These are phyloP conservation scores for Stephanodiscus minutulus DNA, from an alignment of 108 stramenopile genomes.

Conservation along the genomic window DNA sequence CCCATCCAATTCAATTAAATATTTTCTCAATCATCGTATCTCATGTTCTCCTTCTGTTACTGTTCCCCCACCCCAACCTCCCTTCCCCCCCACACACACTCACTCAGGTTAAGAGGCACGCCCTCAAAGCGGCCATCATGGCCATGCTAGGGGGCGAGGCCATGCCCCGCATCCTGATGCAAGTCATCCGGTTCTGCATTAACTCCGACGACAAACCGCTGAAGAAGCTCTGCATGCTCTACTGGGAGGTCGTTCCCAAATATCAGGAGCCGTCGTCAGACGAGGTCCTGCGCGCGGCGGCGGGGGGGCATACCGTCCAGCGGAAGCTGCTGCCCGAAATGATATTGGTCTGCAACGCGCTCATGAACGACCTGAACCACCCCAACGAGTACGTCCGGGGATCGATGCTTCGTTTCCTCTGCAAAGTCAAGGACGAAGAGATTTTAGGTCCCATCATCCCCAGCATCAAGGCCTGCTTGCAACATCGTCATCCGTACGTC, in stretches of 20 bases:
- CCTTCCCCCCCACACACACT: background rate
- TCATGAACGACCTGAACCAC: constrained; percentile 98
- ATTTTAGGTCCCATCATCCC: constrained; percentile 97
- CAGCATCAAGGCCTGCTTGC: constrained; percentile 92
- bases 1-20: too few relatives aligned
- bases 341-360: constrained; percentile 98
- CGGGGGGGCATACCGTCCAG: constrained; percentile 69
- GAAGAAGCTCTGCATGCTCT: constrained; percentile 98
- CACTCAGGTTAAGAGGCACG: constrained; percentile 83
- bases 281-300: constrained; percentile 66
- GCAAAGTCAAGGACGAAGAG: constrained; percentile 97
- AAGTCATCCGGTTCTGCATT: constrained; percentile 98
- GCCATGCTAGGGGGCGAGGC: constrained; percentile 96
- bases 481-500: constrained; percentile 97
- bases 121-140: constrained; percentile 97
- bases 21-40: background rate
- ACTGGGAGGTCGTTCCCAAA: constrained; percentile 99
- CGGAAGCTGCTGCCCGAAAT: constrained; percentile 98
- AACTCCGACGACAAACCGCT: constrained; percentile 97
- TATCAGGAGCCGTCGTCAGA: constrained; percentile 87
- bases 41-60: background rate
- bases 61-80: background rate
- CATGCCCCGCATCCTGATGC: constrained; percentile 97
- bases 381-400: constrained; percentile 99
- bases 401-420: constrained; percentile 97